These are phyloP conservation scores for Fusarium staphyleae DNA, from an alignment of 2,329 filamentous ascomycete genomes.

Conservation along the genomic window DNA sequence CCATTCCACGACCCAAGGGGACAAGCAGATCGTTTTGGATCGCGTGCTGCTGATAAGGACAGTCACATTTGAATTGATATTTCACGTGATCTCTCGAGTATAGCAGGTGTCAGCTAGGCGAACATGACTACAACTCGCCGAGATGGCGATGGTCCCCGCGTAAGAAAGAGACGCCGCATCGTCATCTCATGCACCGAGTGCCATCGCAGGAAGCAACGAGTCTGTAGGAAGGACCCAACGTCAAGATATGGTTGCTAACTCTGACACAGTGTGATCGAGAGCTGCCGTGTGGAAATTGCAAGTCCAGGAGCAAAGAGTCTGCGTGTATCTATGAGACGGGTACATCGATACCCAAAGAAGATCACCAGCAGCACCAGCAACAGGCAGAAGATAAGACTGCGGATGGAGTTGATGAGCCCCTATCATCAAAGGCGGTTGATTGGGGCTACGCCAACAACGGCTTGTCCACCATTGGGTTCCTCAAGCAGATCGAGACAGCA, in stretches of 20 bases:
- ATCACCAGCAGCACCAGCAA: conserved; percentile 5
- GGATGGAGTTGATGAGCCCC: conserved; percentile 38
- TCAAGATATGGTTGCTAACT: conserved; percentile 5
- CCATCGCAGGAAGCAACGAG: conserved; percentile 69
- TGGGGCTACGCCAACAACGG: conserved; percentile 62
- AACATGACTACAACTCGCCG: conserved; percentile 15
- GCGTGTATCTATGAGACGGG: conserved; percentile 65
- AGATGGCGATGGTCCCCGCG: conserved; percentile 9
- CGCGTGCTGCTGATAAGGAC: neutral
- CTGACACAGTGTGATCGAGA: conserved; percentile 63
- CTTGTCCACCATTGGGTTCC: conserved; percentile 61
- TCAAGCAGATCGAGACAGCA: conserved; percentile 61
- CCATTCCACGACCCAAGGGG: neutral
- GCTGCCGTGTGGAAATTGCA: conserved; percentile 66
- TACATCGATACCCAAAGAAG: conserved; percentile 50
- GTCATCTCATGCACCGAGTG: conserved; percentile 71
- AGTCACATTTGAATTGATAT: too few relatives aligned
- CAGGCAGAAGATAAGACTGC: neutral
- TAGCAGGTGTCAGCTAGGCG: too few relatives aligned
- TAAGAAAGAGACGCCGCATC: conserved; percentile 63
- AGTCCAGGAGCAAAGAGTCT: conserved; percentile 61
- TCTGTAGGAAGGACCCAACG: conserved; percentile 29
- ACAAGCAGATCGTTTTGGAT: neutral
- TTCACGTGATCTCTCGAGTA: too few relatives aligned
- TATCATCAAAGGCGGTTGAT: conserved; percentile 54